Evolutionary conservation across 306 rosid genomes (phyloP), one percentile per base, ranked within the genome.

Genomic region (Hippophae gyantsensis): DNA sequence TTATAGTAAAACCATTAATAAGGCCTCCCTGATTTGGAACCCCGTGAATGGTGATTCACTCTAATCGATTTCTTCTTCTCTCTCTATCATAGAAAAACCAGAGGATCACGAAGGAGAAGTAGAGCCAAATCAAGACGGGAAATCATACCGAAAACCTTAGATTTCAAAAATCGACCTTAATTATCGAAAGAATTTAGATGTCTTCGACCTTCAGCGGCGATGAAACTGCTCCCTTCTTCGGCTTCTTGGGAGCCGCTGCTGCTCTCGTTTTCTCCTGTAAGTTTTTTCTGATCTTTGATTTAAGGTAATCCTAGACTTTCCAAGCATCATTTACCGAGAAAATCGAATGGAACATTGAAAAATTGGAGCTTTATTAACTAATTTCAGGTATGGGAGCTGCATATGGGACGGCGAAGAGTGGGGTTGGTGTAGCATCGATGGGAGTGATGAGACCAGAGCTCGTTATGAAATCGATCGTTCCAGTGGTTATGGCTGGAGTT

Each of bases 361-460:
- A 4, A 6, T 63, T 23, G 5, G 53, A 26, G 43, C 23, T 42
- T 13, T 14, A 2, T 57, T 7, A 0, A 10, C 1, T 10, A 43
- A 7, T 65, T 43, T 18, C 66, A 86, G 95, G 95, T 63, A 86
- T 86, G 95, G 90, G 90, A 14, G 88, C 87, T 12, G 87, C 86
- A 6, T 86, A 86, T 41, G 90, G 90, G 57, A 86, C 87, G 0
- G 87, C 90, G 3, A 86, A 86, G 86, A 83, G 95, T 46, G 90
- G 87, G 6, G 90, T 86, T 52, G 95, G 95, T 2, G 90, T 86
- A 74, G 95, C 90, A 2, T 81, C 86, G 6, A 86, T 86, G 90
- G 95, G 87, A 25, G 90, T 83, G 18, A 86, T 86, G 90, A 58
- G 95, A 52, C 95, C 90, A 1, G 90, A 86, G 82, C 87, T 83